Percentiles rank a stretch among this genome's conserved stretches.
Conservation (phyloP, 129 eudicot genomes). For the Artemisia annua region DNA sequence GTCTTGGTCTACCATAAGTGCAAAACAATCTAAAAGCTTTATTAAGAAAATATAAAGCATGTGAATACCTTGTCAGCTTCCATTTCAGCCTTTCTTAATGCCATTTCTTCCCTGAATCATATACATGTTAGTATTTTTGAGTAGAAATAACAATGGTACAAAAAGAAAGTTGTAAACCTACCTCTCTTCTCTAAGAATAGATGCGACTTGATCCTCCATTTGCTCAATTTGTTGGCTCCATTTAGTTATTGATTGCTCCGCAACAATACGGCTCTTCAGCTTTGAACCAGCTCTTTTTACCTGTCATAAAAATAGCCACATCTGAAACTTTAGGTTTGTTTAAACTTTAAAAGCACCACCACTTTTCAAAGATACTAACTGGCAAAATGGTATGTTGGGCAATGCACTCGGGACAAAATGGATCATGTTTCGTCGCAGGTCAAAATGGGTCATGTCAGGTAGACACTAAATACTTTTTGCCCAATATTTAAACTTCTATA, state of each 20-base stretch:
- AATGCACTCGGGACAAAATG: too few relatives aligned
- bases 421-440: too few relatives aligned
- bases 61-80: slow-evolving; percentile 75
- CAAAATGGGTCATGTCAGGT: too few relatives aligned
- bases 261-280: too few relatives aligned
- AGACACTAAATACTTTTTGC: too few relatives aligned
- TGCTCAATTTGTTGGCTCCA: too few relatives aligned
- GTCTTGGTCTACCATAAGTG: not conserved
- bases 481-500: too few relatives aligned
- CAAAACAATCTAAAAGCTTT: not conserved
- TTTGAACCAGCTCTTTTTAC: too few relatives aligned
- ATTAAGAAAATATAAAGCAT: not conserved
- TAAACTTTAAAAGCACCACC: not conserved
- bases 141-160: not conserved
- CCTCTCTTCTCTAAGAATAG: slow-evolving; percentile 89
- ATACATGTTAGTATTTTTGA: not conserved
- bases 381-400: too few relatives aligned
- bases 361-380: not conserved
- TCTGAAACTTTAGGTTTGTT: not conserved
- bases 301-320: too few relatives aligned
- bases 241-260: too few relatives aligned
- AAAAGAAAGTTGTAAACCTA: slow-evolving; percentile 18
- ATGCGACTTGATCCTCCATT: slow-evolving; percentile 72
- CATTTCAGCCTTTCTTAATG: slow-evolving; percentile 93
- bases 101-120: slow-evolving; percentile 89